These are phyloP conservation scores for Colletotrichum navitas DNA, from an alignment of 2,329 filamentous ascomycete genomes.

Conservation along the genomic window DNA sequence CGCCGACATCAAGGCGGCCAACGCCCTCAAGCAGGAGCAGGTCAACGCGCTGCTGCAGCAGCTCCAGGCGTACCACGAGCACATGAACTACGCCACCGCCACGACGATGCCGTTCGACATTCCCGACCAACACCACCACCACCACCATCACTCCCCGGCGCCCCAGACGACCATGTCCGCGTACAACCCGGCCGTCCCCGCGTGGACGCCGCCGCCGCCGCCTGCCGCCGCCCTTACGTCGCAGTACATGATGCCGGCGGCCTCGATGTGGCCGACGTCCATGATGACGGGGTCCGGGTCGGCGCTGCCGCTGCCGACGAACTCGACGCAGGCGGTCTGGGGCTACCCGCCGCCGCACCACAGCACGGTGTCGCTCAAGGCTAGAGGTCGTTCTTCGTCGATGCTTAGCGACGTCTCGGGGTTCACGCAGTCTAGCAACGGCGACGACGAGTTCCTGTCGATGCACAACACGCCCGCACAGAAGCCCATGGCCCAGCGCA, in stretches of 20 bases:
- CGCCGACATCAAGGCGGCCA: conserved; percentile 51
- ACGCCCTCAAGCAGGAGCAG: conserved; percentile 56
- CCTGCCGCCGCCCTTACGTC: conserved; percentile 48
- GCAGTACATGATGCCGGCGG: conserved; percentile 48
- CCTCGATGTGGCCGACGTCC: conserved; percentile 53
- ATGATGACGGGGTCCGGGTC: conserved; percentile 46
- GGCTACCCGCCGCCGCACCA: conserved; percentile 40
- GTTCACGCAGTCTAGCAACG: conserved; percentile 72
- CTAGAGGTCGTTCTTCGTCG: conserved; percentile 71
- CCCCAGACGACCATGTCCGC: conserved; percentile 45
- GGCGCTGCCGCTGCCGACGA: conserved; percentile 50
- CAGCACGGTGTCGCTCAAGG: conserved; percentile 54
- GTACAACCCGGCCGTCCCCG: conserved; percentile 42
- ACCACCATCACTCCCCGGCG: conserved; percentile 7
- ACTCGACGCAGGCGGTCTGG: conserved; percentile 45
- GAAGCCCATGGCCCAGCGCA: conserved; percentile 41
- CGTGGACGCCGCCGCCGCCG: conserved; percentile 53
- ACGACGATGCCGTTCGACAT: conserved; percentile 51
- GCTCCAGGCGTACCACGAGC: conserved; percentile 51
- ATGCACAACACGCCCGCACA: conserved; percentile 43
- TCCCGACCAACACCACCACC: conserved; percentile 18
- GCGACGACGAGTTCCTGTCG: conserved; percentile 56
- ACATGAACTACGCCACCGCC: conserved; percentile 50
- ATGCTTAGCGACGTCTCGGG: conserved; percentile 78
- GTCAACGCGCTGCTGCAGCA: conserved; percentile 55